Evolutionary conservation across 306 rosid genomes (phyloP).

Genomic region (Fragaria vesca): DNA sequence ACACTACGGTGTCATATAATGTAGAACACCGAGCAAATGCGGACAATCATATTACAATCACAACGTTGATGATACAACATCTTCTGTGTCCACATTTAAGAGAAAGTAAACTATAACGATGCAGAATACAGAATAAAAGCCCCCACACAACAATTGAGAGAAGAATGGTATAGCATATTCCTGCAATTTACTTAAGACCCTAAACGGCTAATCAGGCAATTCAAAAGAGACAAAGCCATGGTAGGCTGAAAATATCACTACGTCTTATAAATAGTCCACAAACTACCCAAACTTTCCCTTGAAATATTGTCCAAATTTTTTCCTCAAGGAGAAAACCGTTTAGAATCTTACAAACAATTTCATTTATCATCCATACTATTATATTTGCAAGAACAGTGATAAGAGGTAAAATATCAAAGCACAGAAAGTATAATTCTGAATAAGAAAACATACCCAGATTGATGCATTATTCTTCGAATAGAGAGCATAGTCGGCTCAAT

Average conservation of each 20-base stretch:
- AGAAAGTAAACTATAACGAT: background rate
- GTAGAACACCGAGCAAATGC: background rate
- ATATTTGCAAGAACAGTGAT: background rate
- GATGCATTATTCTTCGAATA: slow-evolving; percentile 76
- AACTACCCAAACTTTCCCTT: background rate
- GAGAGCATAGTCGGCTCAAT: slow-evolving; percentile 63
- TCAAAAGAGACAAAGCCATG: background rate
- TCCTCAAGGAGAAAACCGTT: background rate
- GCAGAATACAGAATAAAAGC: background rate
- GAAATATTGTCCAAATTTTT: background rate
- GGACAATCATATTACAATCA: background rate
- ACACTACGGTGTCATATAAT: background rate
- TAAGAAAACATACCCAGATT: slow-evolving; percentile 61
- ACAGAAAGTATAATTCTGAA: background rate
- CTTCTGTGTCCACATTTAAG: background rate
- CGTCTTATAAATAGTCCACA: background rate
- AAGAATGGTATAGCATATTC: background rate
- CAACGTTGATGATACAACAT: background rate
- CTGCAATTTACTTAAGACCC: background rate
- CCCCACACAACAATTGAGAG: background rate
- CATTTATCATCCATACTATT: background rate
- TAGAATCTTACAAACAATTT: background rate
- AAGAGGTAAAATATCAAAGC: background rate
- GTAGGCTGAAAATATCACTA: background rate
- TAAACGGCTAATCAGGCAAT: background rate